Evolutionary conservation across 352 stramenopile genomes (phyloP).

Genomic region (Blastocystis sp.): DNA sequence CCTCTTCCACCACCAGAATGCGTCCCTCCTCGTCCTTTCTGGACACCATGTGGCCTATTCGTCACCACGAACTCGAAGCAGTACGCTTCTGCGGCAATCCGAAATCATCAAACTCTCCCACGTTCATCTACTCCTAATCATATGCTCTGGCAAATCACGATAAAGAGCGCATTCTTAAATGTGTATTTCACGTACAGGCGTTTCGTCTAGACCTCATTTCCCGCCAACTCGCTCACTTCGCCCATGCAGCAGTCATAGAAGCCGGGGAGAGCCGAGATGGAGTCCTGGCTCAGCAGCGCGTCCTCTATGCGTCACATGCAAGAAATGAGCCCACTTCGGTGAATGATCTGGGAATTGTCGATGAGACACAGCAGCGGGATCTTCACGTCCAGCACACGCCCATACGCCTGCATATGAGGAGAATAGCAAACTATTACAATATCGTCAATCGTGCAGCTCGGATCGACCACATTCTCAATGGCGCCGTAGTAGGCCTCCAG

Average conservation of each 20-base stretch:
- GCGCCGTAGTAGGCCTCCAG: constrained; percentile 27
- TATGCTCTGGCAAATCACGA: not conserved
- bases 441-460: constrained; percentile 34
- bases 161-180: constrained; percentile 30
- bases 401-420: not conserved
- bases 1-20: not conserved
- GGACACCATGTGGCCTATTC: constrained; percentile 20
- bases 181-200: constrained; percentile 46
- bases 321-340: not conserved
- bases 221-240: not conserved
- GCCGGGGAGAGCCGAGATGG: constrained; percentile 19
- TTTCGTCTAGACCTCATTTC: constrained; percentile 1
- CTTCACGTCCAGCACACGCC: constrained; percentile 35
- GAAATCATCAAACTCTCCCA: constrained; percentile 41
- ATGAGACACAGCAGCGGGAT: constrained; percentile 45
- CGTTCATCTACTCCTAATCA: constrained; percentile 6
- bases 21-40: not conserved
- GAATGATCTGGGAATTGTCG: constrained; percentile 41
- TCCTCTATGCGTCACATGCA: not conserved
- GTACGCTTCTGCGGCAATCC: constrained; percentile 21
- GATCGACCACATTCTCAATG: constrained; percentile 21
- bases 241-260: constrained; percentile 60
- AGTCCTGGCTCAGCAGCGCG: not conserved
- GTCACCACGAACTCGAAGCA: not conserved
- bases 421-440: not conserved